phyloP scores from a whole-genome alignment of 2,329 filamentous ascomycete species.

The Peltaster fructicola region DNA sequence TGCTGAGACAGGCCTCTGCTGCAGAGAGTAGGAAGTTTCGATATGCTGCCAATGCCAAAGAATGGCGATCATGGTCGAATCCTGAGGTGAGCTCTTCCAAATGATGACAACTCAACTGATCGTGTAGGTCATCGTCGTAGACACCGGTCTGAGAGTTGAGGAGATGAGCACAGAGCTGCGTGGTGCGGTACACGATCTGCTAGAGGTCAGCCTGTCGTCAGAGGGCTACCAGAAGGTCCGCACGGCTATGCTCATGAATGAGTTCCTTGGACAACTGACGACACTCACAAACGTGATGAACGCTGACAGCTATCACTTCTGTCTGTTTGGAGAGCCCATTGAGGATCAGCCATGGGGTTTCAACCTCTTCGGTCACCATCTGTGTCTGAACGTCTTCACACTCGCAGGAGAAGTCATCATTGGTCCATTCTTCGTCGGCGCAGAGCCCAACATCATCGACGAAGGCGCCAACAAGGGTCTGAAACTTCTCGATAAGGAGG shows the following conservation, averaged over 20 bases:
- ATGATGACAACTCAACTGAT: not conserved
- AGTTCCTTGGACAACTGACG: slow-evolving; percentile 52
- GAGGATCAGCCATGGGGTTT: slow-evolving; percentile 46
- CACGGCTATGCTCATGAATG: slow-evolving; percentile 53
- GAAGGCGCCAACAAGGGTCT: slow-evolving; percentile 43
- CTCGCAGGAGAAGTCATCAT: slow-evolving; percentile 46
- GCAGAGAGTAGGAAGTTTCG: slow-evolving; percentile 31
- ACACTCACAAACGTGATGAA: slow-evolving; percentile 46
- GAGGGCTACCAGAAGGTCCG: slow-evolving; percentile 53
- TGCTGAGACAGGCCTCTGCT: slow-evolving; percentile 22
- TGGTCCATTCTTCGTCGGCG: slow-evolving; percentile 59
- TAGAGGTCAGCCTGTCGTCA: slow-evolving; percentile 42
- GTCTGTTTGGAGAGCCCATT: slow-evolving; percentile 47
- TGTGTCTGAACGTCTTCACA: slow-evolving; percentile 54
- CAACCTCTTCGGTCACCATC: slow-evolving; percentile 60
- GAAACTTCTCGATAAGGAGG: slow-evolving; percentile 46
- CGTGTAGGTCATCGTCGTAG: slow-evolving; percentile 39
- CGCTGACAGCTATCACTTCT: slow-evolving; percentile 57
- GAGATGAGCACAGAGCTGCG: slow-evolving; percentile 33
- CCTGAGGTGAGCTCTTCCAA: slow-evolving; percentile 32
- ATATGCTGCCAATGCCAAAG: slow-evolving; percentile 48
- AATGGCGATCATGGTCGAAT: slow-evolving; percentile 55
- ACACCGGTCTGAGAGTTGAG: slow-evolving; percentile 50
- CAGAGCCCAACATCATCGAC: slow-evolving; percentile 60
- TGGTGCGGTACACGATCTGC: slow-evolving; percentile 35